Evolutionary conservation across 768 basidiomycete species (phyloP), one percentile per base, ranked within the genome.

Genomic region (Pisolithus microcarpus): DNA sequence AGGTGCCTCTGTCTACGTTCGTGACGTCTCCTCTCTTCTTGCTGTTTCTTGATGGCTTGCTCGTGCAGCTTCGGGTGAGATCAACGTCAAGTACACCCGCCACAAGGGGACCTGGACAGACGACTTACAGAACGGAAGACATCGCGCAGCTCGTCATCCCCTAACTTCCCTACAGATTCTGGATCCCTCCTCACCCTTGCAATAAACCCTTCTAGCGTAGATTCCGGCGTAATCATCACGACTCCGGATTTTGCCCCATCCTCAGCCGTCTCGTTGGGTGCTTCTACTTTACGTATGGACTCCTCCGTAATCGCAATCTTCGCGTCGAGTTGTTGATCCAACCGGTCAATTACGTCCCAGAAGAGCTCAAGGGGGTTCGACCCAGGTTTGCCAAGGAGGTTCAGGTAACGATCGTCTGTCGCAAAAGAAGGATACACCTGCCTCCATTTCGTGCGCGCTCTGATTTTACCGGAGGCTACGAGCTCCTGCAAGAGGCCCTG

Each of bases 331-430:
- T 83, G 78, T 62, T 93, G 89, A 61, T 92, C 93, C 3, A 96
- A 76, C 38, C 73, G 75, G 66, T 99, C 96, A 42, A 96, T 85
- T 9, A 78, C 65, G 67, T 98, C 95, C 91, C 93, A 96, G 70
- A 96, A 98, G 4, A 98, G 78, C 61, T 99, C 96, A 28, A 99
- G 76, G 1, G 95, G 94, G 57, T 89, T 93, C 2, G 92, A 95
- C 13, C 96, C 96, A 7, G 90, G 89, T 59, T 87, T 89, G 15
- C 96, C 95, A 16, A 98, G 81, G 68, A 98, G 82, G 53, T 79
- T 75, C 39, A 85, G 74, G 70, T 98, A 99, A n/a, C 91, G 81
- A 40, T 78, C 74, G 61, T 96, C 91, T 31, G 84, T 74, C 7
- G 74, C 73, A 70, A 98, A 84, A 21, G 74, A 68, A 0, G 89